A percentile compares a stretch with the other conserved stretches of the same genome.
These are phyloP conservation scores for Neofusicoccum kwambonambiense DNA, from an alignment of 2,329 filamentous ascomycete species.

Conservation along the genomic window DNA sequence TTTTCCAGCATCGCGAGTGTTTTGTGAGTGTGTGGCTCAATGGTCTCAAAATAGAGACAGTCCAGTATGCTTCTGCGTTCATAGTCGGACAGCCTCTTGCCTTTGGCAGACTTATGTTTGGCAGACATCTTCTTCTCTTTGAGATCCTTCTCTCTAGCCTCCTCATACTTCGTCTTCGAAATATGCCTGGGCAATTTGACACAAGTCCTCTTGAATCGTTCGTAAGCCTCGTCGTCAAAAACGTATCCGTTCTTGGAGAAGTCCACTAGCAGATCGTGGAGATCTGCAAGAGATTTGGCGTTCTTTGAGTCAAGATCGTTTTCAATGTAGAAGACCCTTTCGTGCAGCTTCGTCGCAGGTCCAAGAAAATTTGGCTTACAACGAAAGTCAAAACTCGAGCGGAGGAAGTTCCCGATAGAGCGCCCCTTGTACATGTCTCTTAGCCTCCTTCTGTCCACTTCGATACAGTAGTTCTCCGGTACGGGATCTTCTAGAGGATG, in stretches of 20 bases:
- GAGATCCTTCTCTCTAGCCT: conserved; percentile 29
- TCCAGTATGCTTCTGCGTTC: conserved; percentile 58
- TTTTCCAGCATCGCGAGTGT: conserved; percentile 30
- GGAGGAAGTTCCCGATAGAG: conserved; percentile 50
- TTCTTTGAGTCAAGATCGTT: conserved; percentile 28
- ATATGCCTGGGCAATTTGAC: conserved; percentile 55
- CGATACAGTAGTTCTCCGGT: conserved; percentile 50
- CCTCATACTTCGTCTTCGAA: conserved; percentile 32
- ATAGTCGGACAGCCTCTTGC: conserved; percentile 19
- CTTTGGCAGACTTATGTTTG: conserved; percentile 11
- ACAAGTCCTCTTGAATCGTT: conserved; percentile 53
- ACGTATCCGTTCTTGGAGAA: conserved; percentile 48
- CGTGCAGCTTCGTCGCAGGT: conserved; percentile 62
- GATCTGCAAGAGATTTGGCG: conserved; percentile 32
- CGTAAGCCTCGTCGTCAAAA: conserved; percentile 47
- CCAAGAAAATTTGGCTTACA: conserved; percentile 60
- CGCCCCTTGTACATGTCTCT: conserved; percentile 38
- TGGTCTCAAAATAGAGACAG: conserved; percentile 57
- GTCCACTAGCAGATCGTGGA: conserved; percentile 49
- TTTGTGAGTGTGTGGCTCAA: conserved; percentile 40
- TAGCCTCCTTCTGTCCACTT: conserved; percentile 50
- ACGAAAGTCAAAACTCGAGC: conserved; percentile 58
- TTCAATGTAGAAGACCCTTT: conserved; percentile 57
- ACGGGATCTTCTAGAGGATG: conserved; percentile 49
- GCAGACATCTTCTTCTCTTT: conserved; percentile 9